Evolutionary conservation across 495 filamentous ascomycete species (phyloP).

Genomic region (Penicillium steckii): DNA sequence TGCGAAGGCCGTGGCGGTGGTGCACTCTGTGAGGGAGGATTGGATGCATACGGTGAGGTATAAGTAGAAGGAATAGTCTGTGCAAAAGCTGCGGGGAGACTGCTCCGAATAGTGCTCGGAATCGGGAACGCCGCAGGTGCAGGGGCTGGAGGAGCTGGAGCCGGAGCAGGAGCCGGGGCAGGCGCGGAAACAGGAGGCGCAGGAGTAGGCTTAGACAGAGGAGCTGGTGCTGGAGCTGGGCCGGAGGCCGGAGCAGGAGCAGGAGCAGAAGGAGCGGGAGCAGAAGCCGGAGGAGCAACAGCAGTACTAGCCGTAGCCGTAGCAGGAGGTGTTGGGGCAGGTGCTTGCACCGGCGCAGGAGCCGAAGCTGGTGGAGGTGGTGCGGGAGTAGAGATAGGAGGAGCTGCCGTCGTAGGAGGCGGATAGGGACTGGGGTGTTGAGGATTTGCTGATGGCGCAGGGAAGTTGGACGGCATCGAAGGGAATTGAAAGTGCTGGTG

Average conservation of each 20-base stretch:
- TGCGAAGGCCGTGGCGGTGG: slow-evolving; percentile 32
- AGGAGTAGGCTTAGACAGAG: slow-evolving; percentile 8
- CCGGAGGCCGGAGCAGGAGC: slow-evolving; percentile 20
- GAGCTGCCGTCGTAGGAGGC: slow-evolving; percentile 8
- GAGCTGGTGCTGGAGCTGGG: slow-evolving; percentile 16
- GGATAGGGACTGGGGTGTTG: slow-evolving; percentile 26
- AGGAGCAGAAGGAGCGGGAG: slow-evolving; percentile 12
- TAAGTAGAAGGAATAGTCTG: slow-evolving; percentile 40
- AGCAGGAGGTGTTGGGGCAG: slow-evolving; percentile 12
- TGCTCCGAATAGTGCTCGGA: slow-evolving; percentile 43
- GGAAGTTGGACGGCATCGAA: slow-evolving; percentile 36
- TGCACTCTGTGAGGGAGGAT: slow-evolving; percentile 34
- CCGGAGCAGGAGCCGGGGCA: slow-evolving; percentile 12
- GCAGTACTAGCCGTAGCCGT: background rate
- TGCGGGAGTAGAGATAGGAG: slow-evolving; percentile 11
- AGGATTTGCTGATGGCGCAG: slow-evolving; percentile 18
- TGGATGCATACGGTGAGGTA: slow-evolving; percentile 44
- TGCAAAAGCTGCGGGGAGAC: slow-evolving; percentile 44
- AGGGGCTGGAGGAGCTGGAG: background rate
- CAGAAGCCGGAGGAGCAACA: slow-evolving; percentile 7
- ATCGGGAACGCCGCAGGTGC: slow-evolving; percentile 36
- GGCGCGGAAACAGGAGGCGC: slow-evolving; percentile 17
- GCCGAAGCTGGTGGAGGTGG: slow-evolving; percentile 4
- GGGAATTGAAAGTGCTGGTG: slow-evolving; percentile 45
- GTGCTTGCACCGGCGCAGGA: slow-evolving; percentile 7